phyloP scores from a whole-genome alignment of 805 yeast species.

The Wickerhamiella bombiphila region DNA sequence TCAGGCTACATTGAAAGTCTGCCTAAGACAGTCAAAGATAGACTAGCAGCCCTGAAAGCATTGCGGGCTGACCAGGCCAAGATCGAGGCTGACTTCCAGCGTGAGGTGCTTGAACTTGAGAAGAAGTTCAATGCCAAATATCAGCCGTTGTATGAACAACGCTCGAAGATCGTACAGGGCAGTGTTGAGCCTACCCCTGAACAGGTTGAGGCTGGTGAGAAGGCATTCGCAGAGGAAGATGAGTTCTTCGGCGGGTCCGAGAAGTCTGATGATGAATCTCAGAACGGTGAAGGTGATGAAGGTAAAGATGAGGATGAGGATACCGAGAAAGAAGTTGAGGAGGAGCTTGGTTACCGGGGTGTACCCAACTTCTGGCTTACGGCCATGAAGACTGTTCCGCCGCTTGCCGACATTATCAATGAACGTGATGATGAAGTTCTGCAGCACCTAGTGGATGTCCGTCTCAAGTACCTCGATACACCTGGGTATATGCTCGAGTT shows the following conservation, averaged over 20 bases:
- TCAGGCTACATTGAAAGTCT: slow-evolving; percentile 73
- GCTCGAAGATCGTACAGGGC: slow-evolving; percentile 63
- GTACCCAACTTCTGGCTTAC: slow-evolving; percentile 96
- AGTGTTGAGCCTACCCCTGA: slow-evolving; percentile 58
- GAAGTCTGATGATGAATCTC: slow-evolving; percentile 30
- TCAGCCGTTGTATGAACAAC: slow-evolving; percentile 58
- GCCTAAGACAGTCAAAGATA: slow-evolving; percentile 54
- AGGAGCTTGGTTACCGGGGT: slow-evolving; percentile 39
- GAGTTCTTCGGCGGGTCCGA: slow-evolving; percentile 32
- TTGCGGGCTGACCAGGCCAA: slow-evolving; percentile 66
- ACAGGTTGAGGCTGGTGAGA: slow-evolving; percentile 68
- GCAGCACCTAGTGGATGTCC: slow-evolving; percentile 49
- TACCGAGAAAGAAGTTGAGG: slow-evolving; percentile 26
- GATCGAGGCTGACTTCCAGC: slow-evolving; percentile 82
- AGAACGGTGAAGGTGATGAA: slow-evolving; percentile 23
- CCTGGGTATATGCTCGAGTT: slow-evolving; percentile 87
- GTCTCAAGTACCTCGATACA: slow-evolving; percentile 55
- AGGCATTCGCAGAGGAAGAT: slow-evolving; percentile 42
- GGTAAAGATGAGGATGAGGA: slow-evolving; percentile 18
- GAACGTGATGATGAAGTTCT: slow-evolving; percentile 84
- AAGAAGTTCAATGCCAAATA: slow-evolving; percentile 59
- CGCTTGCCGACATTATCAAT: slow-evolving; percentile 69
- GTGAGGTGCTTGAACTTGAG: slow-evolving; percentile 75
- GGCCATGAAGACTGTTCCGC: slow-evolving; percentile 73
- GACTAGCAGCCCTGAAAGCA: slow-evolving; percentile 71